These are phyloP conservation scores for Skeletonema menzelii DNA, from an alignment of 108 stramenopile genomes.

Conservation along the genomic window DNA sequence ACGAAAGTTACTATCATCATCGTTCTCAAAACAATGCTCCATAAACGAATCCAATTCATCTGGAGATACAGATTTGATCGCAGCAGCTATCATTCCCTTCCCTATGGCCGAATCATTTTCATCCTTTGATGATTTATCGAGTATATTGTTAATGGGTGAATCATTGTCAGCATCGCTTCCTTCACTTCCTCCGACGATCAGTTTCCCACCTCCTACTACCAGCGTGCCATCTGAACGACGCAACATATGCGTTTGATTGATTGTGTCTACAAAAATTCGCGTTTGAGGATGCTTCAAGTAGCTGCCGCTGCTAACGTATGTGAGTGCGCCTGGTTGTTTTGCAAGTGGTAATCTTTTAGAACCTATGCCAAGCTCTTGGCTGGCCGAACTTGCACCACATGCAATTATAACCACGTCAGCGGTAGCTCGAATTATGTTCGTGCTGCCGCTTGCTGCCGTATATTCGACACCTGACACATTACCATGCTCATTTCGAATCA, in stretches of 20 bases:
- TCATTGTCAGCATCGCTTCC: constrained; percentile 20
- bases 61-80: constrained; percentile 6
- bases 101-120: constrained; percentile 10
- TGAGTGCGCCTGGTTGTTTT: constrained; percentile 51
- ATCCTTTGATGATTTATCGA: background rate
- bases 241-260: constrained; percentile 55
- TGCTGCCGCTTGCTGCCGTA: background rate
- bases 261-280: constrained; percentile 59
- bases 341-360: constrained; percentile 31
- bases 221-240: constrained; percentile 55
- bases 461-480: constrained; percentile 28
- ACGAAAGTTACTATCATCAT: background rate
- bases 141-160: background rate
- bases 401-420: constrained; percentile 58
- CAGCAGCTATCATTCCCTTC: constrained; percentile 23
- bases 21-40: background rate
- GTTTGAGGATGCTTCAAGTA: constrained; percentile 6
- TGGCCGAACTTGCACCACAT: constrained; percentile 48
- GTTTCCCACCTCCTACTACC: constrained; percentile 58
- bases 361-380: constrained; percentile 24
- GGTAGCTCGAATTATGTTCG: background rate
- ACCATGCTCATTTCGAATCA: constrained; percentile 32
- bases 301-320: constrained; percentile 19
- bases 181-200: constrained; percentile 55
- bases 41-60: constrained; percentile 10